A percentile compares a stretch with the other conserved stretches of the same genome.
Conservation (phyloP, 495 filamentous ascomycete species). For the Talaromyces wortmannii region DNA sequence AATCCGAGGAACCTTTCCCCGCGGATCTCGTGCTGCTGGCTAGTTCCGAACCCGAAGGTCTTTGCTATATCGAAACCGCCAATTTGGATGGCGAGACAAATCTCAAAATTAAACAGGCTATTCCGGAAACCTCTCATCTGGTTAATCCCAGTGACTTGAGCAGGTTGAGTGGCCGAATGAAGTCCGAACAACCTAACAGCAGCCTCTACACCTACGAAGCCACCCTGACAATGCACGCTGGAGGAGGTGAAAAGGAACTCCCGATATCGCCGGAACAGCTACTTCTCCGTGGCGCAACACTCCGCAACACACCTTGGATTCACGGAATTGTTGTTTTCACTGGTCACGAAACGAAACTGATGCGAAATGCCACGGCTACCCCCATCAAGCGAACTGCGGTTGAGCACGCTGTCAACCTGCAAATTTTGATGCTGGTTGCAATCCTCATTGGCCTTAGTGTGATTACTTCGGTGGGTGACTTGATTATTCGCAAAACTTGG, state of each 20-base stretch:
- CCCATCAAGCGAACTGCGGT: slow-evolving; percentile 97
- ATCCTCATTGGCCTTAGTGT: slow-evolving; percentile 82
- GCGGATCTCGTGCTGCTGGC: slow-evolving; percentile 89
- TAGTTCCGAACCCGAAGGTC: slow-evolving; percentile 91
- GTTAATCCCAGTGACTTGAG: slow-evolving; percentile 85
- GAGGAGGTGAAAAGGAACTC: slow-evolving; percentile 93
- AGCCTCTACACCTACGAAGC: slow-evolving; percentile 98
- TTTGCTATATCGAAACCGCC: slow-evolving; percentile 99
- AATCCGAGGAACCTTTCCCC: slow-evolving; percentile 94
- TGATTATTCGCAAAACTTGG: slow-evolving; percentile 63
- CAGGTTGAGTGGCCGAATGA: slow-evolving; percentile 74
- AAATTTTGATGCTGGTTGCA: slow-evolving; percentile 81
- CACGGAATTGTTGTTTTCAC: slow-evolving; percentile 97
- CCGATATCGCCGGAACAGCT: slow-evolving; percentile 77
- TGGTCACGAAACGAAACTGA: slow-evolving; percentile 97
- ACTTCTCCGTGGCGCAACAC: slow-evolving; percentile 84
- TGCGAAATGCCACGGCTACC: slow-evolving; percentile 96
- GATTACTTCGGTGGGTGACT: slow-evolving; percentile 84
- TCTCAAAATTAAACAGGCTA: slow-evolving; percentile 96
- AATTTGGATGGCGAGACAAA: slow-evolving; percentile 99
- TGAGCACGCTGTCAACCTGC: slow-evolving; percentile 84
- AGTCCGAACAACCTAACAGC: slow-evolving; percentile 97
- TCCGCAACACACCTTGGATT: slow-evolving; percentile 97
- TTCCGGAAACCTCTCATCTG: slow-evolving; percentile 84
- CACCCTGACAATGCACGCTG: slow-evolving; percentile 84